Percentiles rank a stretch among this genome's conserved stretches.
Conservation (phyloP, 2,329 filamentous ascomycete species). For the Ophiostoma quercus region DNA sequence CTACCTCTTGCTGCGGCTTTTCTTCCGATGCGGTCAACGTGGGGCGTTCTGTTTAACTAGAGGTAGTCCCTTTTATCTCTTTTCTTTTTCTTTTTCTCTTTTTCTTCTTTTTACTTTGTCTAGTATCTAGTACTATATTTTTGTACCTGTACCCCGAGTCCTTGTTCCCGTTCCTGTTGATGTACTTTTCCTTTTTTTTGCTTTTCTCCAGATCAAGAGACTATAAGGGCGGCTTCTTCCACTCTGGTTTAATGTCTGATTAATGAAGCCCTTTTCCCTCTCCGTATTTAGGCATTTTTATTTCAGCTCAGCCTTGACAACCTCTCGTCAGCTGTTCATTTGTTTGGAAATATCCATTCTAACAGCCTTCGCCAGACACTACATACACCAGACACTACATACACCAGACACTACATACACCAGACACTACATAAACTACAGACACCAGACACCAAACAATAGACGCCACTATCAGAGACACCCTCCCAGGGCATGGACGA, state of each 20-base stretch:
- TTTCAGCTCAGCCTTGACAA: background rate
- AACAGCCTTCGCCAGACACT: background rate
- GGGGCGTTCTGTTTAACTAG: conserved; percentile 4
- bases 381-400: too few species aligned
- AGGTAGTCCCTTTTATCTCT: background rate
- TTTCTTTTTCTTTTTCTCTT: background rate
- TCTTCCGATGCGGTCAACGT: conserved; percentile 14
- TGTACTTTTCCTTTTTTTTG: background rate
- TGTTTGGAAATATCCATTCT: background rate
- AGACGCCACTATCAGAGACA: background rate
- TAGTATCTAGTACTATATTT: background rate
- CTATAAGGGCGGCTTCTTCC: conserved; percentile 11
- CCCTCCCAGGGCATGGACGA: conserved; percentile 59
- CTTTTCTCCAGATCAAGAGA: background rate
- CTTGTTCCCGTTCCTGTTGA: background rate
- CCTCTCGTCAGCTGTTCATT: background rate
- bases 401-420: too few species aligned
- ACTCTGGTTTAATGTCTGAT: background rate
- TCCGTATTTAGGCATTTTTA: background rate
- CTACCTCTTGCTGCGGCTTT: conserved; percentile 9
- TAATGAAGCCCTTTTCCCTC: background rate
- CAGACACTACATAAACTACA: too few species aligned
- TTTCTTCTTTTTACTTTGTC: background rate
- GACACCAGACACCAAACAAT: too few species aligned
- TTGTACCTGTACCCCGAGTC: background rate